phyloP scores from a whole-genome alignment of 257 asterid genomes.

The Rehmannia glutinosa region DNA sequence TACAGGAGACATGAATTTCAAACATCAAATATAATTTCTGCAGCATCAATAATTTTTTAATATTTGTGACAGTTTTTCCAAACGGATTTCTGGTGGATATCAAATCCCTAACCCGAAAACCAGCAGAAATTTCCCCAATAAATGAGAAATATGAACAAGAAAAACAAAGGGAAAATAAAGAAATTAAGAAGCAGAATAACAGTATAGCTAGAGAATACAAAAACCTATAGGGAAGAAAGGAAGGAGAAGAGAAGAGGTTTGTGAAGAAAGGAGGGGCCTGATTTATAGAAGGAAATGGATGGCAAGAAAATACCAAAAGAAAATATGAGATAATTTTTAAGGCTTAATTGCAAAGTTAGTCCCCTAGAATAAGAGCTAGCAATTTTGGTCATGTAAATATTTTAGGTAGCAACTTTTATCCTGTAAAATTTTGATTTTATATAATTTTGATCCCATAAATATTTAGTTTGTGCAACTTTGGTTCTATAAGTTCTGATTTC shows the following conservation, averaged over 20 bases:
- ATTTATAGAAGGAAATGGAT: constrained; percentile 51
- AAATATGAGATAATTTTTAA: too few species aligned
- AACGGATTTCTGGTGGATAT: too few species aligned
- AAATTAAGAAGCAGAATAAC: constrained; percentile 22
- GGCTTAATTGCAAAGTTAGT: too few species aligned
- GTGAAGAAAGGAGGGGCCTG: constrained; percentile 9
- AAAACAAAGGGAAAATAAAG: neutral
- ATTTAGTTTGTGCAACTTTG: too few species aligned
- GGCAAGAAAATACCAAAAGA: neutral
- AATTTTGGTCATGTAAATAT: too few species aligned
- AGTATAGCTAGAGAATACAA: neutral
- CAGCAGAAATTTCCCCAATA: neutral
- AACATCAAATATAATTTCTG: constrained; percentile 26
- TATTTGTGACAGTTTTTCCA: too few species aligned
- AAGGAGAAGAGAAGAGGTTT: constrained; percentile 52
- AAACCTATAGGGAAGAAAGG: constrained; percentile 14
- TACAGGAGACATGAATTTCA: constrained; percentile 65
- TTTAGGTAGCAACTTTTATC: too few species aligned
- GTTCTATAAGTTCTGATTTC: too few species aligned
- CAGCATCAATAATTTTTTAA: constrained; percentile 40
- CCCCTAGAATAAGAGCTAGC: too few species aligned
- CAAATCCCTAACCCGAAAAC: neutral
- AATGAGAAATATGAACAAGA: neutral
- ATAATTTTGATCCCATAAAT: too few species aligned
- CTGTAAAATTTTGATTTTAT: too few species aligned